Conservation (phyloP, 2,329 filamentous ascomycete genomes). For the Beauveria sp. region DNA sequence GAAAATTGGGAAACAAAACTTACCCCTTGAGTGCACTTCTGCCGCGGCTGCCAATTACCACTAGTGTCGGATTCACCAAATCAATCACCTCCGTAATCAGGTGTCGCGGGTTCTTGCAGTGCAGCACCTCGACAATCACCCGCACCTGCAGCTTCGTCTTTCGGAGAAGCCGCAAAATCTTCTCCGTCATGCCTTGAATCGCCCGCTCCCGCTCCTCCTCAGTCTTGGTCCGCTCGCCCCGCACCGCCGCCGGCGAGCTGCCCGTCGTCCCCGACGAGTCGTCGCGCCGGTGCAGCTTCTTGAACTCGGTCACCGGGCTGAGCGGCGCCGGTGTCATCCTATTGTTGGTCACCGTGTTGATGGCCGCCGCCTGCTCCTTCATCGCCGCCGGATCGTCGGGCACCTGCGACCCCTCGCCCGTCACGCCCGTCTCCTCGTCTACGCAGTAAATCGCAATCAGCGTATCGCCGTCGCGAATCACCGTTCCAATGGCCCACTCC, state of each 20-base stretch:
- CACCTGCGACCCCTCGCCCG: constrained; percentile 43
- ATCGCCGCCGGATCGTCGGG: constrained; percentile 69
- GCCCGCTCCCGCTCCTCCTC: constrained; percentile 77
- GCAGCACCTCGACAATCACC: constrained; percentile 90
- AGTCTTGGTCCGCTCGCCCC: constrained; percentile 47
- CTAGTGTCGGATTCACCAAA: constrained; percentile 79
- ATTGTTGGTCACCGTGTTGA: constrained; percentile 52
- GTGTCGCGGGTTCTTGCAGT: constrained; percentile 96
- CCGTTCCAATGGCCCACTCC: constrained; percentile 95
- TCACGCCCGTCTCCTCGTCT: constrained; percentile 72
- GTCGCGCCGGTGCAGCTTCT: constrained; percentile 20
- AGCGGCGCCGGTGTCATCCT: constrained; percentile 26
- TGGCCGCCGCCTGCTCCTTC: constrained; percentile 65
- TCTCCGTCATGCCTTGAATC: constrained; percentile 75
- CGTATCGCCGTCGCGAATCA: constrained; percentile 88
- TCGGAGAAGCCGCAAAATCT: constrained; percentile 78
- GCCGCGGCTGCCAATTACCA: constrained; percentile 86
- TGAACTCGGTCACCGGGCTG: constrained; percentile 27
- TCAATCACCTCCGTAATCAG: constrained; percentile 97
- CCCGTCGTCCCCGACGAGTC: constrained; percentile 26
- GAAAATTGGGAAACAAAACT: constrained; percentile 25
- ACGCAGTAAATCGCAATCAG: constrained; percentile 89
- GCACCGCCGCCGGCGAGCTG: constrained; percentile 35
- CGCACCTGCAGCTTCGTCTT: constrained; percentile 90
- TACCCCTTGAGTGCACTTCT: constrained; percentile 90